Conservation (phyloP, 768 basidiomycete genomes). For the Russula olivacea region DNA sequence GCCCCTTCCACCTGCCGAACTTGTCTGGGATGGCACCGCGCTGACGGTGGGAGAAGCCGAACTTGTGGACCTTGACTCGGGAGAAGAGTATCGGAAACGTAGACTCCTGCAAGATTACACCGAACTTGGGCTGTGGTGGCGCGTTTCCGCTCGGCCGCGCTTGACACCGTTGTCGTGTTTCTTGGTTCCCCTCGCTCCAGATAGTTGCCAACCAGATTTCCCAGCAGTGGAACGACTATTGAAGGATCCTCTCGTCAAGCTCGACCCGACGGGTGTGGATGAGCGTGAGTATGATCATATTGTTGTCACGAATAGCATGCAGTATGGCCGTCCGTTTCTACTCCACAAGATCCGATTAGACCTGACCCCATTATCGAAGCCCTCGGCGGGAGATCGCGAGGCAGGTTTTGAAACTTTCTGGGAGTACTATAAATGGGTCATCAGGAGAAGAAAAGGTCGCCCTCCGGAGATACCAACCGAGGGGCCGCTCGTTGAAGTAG, state of each 20-base stretch:
- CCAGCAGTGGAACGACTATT: slow-evolving; percentile 47
- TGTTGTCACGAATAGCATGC: slow-evolving; percentile 50
- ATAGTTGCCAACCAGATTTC: slow-evolving; percentile 49
- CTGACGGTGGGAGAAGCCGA: slow-evolving; percentile 35
- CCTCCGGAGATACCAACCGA: slow-evolving; percentile 43
- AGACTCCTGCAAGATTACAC: slow-evolving; percentile 62
- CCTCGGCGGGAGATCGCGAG: slow-evolving; percentile 47
- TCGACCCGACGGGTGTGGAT: slow-evolving; percentile 51
- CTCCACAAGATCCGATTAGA: slow-evolving; percentile 58
- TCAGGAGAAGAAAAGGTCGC: slow-evolving; percentile 45
- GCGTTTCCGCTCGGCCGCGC: slow-evolving; percentile 55
- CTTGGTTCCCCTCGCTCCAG: slow-evolving; percentile 56
- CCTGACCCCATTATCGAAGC: slow-evolving; percentile 57
- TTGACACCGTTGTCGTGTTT: slow-evolving; percentile 49
- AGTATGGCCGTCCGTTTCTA: slow-evolving; percentile 49
- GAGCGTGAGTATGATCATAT: slow-evolving; percentile 45
- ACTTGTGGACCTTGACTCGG: slow-evolving; percentile 38
- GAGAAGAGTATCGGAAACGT: slow-evolving; percentile 44
- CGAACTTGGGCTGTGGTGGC: slow-evolving; percentile 52
- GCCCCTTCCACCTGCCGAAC: slow-evolving; percentile 42
- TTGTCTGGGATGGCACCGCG: slow-evolving; percentile 35
- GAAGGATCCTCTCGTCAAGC: slow-evolving; percentile 42
- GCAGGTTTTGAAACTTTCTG: slow-evolving; percentile 44
- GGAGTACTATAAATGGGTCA: slow-evolving; percentile 48
- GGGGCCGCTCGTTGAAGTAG: slow-evolving; percentile 59